Evolutionary conservation across 1,284 basidiomycete genomes (phyloP), one percentile per base, ranked within the genome.

Genomic region (Puccinia horiana): DNA sequence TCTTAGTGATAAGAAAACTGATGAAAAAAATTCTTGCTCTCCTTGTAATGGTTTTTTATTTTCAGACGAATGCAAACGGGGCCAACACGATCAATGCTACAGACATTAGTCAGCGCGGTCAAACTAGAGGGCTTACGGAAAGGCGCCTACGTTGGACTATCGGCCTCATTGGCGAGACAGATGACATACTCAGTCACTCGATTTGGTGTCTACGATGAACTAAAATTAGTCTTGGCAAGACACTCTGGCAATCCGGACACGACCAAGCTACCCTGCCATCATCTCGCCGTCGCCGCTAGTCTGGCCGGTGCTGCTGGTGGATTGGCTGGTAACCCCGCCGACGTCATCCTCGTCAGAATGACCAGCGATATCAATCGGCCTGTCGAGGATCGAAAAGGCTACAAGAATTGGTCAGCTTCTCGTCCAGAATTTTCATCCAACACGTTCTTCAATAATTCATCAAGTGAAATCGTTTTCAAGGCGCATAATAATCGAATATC

Each of bases 171-270:
- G 90, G 88, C 96, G 86, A 91, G 95, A 49, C 95, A 96, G 88
- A 94, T 96, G 94, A 94, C 92, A 37, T 96, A 96, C 88, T 95
- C 93, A 67, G 89, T 96, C 86, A 95, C 93, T 86, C 91, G 94
- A 20, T 96, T 96, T 89, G 95, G 94, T 90, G 93, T 93, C 32
- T 96, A 96, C 87, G 94, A 96, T 85, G 92, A 93, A 88, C 92
- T 93, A 86, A 96, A 96, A 89, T 93, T 92, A 88, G 84, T 91
- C 5, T 85, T 95, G 1, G 58, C 67, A 18, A 42, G 49, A n/a
- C 40, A 63, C 4, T 29, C n/a, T 29, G 56, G 56, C 8, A 58
- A 67, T 49, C 44, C 69, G 0, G 69, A 73, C 8, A 69, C 65
- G 26, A 42, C 77, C 14, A 78, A 80, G 44, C 67, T 80, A 3